Conservation (phyloP, 768 basidiomycete genomes). For the Termitomyces sp. region DNA sequence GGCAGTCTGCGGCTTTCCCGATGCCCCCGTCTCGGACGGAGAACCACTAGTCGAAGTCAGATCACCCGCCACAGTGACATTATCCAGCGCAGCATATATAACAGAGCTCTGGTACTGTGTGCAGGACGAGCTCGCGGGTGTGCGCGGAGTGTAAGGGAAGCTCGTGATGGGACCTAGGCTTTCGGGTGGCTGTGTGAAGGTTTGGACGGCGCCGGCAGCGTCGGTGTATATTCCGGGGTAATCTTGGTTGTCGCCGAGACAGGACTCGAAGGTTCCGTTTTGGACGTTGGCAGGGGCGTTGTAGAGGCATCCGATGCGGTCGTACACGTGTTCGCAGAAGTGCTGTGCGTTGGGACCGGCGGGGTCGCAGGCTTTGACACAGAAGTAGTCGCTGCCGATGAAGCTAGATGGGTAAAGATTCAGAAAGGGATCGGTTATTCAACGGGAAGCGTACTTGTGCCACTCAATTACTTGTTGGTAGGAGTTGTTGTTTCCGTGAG, state of each 20-base stretch:
- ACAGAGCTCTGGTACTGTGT: conserved; percentile 9
- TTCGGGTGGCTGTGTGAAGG: conserved; percentile 41
- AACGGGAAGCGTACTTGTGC: conserved; percentile 37
- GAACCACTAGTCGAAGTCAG: conserved; percentile 1
- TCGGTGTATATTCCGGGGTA: conserved; percentile 18
- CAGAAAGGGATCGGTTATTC: background rate
- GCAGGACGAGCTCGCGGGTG: conserved; percentile 36
- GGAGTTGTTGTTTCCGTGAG: conserved; percentile 23
- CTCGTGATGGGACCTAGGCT: conserved; percentile 32
- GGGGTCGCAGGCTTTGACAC: conserved; percentile 58
- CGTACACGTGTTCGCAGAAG: conserved; percentile 56
- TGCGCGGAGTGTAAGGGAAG: conserved; percentile 34
- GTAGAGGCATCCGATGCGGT: conserved; percentile 55
- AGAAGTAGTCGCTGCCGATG: conserved; percentile 48
- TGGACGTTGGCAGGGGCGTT: conserved; percentile 54
- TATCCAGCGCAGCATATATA: conserved; percentile 13
- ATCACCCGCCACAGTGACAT: conserved; percentile 12
- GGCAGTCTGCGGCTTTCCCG: background rate
- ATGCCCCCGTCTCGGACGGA: background rate
- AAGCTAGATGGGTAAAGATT: conserved; percentile 34
- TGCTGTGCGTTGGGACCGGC: conserved; percentile 31
- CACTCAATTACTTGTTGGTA: conserved; percentile 49
- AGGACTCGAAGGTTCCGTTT: conserved; percentile 45
- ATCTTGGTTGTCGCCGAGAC: conserved; percentile 45
- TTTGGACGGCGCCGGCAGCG: conserved; percentile 13